Evolutionary conservation across 1,284 basidiomycete species (phyloP).

Genomic region (Vanrija pseudolonga): DNA sequence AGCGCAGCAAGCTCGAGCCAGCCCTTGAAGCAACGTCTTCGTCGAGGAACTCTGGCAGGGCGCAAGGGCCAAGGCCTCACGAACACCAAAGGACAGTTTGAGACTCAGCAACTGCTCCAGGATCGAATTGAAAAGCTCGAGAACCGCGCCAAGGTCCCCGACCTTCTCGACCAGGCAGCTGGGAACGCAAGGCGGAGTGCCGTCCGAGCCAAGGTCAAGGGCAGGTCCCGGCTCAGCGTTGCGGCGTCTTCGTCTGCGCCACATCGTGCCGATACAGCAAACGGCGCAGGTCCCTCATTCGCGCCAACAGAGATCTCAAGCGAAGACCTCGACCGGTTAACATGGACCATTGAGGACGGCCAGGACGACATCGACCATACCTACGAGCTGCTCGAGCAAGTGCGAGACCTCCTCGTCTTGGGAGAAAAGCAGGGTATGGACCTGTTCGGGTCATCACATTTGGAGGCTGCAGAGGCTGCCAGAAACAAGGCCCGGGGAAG

Average conservation of each 20-base stretch:
- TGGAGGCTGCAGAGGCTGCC: constrained; percentile 3
- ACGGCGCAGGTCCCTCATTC: background rate
- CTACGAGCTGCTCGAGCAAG: constrained; percentile 39
- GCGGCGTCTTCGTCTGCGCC: background rate
- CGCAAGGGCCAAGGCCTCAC: constrained; percentile 4
- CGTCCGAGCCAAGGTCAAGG: too few species aligned
- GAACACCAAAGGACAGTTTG: constrained; percentile 29
- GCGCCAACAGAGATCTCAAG: background rate
- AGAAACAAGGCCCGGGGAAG: constrained; percentile 16
- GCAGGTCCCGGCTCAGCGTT: background rate
- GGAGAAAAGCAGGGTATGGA: constrained; percentile 33
- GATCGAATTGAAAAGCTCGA: constrained; percentile 41
- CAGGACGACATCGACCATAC: constrained; percentile 33
- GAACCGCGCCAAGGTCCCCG: constrained; percentile 24
- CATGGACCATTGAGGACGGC: constrained; percentile 28
- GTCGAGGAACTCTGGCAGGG: background rate
- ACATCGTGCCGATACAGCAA: too few species aligned
- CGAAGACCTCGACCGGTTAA: constrained; percentile 4
- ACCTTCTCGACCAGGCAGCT: constrained; percentile 33
- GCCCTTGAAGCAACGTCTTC: background rate
- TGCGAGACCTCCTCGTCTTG: constrained; percentile 33
- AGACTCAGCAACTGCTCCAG: constrained; percentile 39
- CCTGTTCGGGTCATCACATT: constrained; percentile 21
- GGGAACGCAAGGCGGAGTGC: background rate
- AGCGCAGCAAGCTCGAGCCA: background rate